These are phyloP conservation scores for Geotrichum macrosporum DNA, from an alignment of 1,139 yeast genomes.

Conservation along the genomic window DNA sequence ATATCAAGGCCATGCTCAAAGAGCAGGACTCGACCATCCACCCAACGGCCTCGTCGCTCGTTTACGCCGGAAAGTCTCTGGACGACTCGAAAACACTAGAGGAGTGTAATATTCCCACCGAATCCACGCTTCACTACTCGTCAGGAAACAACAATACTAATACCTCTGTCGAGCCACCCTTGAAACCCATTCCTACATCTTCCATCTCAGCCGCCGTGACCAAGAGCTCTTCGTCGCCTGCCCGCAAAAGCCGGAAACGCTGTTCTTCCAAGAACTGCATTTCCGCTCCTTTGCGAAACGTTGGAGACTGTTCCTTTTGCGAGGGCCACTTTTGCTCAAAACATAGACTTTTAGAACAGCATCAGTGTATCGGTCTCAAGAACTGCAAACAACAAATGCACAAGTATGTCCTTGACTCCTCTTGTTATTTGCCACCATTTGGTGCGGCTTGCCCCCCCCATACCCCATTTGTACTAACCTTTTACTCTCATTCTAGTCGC, in stretches of 20 bases:
- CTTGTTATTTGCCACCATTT: not conserved
- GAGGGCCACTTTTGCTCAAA: conserved; percentile 83
- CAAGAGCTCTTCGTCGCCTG: conserved; percentile 24
- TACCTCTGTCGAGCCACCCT: conserved; percentile 43
- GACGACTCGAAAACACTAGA: conserved; percentile 76
- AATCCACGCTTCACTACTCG: conserved; percentile 68
- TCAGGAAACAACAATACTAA: conserved; percentile 53
- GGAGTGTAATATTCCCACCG: conserved; percentile 77
- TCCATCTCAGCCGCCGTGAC: conserved; percentile 21
- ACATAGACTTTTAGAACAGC: conserved; percentile 83
- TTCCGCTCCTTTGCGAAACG: conserved; percentile 70
- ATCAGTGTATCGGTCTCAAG: conserved; percentile 72
- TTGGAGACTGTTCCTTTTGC: conserved; percentile 84
- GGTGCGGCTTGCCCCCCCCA: not conserved
- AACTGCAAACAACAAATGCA: conserved; percentile 78
- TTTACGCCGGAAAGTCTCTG: conserved; percentile 57
- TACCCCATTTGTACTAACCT: conserved; percentile 10
- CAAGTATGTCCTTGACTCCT: conserved; percentile 34
- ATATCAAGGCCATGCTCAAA: conserved; percentile 16
- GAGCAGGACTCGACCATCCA: conserved; percentile 19
- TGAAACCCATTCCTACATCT: conserved; percentile 13
- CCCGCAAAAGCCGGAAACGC: conserved; percentile 52
- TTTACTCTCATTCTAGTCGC: conserved; percentile 29
- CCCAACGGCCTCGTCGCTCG: conserved; percentile 22
- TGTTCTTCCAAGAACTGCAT: conserved; percentile 63